Percentiles rank a stretch among this genome's conserved stretches.
Evolutionary conservation across 1,139 yeast species (phyloP).

Genomic region (Keqinozyma sinolaborantium): DNA sequence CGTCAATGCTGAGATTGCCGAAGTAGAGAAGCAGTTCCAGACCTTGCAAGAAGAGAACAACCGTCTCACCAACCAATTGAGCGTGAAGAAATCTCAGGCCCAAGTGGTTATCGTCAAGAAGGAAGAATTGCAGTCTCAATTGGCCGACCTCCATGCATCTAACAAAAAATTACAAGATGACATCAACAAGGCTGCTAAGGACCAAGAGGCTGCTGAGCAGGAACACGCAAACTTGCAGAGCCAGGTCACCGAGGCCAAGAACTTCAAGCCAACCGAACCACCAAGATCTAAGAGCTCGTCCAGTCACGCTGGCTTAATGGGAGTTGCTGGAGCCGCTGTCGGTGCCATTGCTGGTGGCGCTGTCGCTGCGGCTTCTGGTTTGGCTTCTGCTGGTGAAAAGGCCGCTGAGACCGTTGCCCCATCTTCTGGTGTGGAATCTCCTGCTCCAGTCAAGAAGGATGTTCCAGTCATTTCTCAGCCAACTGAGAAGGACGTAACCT

Average conservation of each 20-base stretch:
- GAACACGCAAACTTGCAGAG: slow-evolving; percentile 30
- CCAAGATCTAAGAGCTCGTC: slow-evolving; percentile 3
- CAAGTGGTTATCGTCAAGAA: slow-evolving; percentile 59
- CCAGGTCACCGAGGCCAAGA: slow-evolving; percentile 17
- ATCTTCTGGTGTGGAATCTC: no score
- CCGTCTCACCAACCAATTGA: slow-evolving; percentile 58
- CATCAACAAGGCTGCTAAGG: slow-evolving; percentile 18
- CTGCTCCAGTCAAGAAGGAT: slow-evolving; percentile 1
- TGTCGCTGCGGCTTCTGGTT: slow-evolving; percentile 13
- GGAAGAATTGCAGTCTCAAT: slow-evolving; percentile 33
- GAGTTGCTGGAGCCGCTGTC: slow-evolving; percentile 24
- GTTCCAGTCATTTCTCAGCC: background rate
- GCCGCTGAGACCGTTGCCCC: no score
- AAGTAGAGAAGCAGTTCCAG: slow-evolving; percentile 54
- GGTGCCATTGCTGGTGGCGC: slow-evolving; percentile 23
- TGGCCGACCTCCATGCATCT: slow-evolving; percentile 23
- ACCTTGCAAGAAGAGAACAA: slow-evolving; percentile 49
- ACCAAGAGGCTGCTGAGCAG: slow-evolving; percentile 26
- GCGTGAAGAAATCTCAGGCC: slow-evolving; percentile 68
- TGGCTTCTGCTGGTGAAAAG: slow-evolving; percentile 12
- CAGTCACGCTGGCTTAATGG: slow-evolving; percentile 13
- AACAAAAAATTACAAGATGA: slow-evolving; percentile 22
- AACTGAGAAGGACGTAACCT: background rate
- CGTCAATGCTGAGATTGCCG: slow-evolving; percentile 64
- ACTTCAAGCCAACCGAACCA: slow-evolving; percentile 17